These are phyloP conservation scores for Lentinus brumalis DNA, from an alignment of 768 basidiomycete species.

Conservation along the genomic window DNA sequence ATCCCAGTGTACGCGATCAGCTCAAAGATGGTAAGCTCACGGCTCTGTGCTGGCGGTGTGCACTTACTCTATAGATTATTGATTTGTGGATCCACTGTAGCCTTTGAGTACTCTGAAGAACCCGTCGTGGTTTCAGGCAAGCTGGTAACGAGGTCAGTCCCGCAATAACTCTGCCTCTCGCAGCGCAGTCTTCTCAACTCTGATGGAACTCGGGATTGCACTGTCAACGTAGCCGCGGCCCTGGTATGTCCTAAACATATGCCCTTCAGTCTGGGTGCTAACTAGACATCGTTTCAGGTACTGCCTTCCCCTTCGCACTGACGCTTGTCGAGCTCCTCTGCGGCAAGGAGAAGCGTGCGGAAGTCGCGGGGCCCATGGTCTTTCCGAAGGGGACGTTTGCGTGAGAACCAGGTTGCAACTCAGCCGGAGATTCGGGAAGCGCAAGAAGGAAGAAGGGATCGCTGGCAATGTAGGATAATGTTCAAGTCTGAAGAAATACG, in stretches of 20 bases:
- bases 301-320: conserved; percentile 76
- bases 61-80: too few relatives aligned
- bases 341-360: conserved; percentile 60
- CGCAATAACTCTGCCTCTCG: too few relatives aligned
- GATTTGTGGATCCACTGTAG: conserved; percentile 36
- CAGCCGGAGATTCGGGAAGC: too few relatives aligned
- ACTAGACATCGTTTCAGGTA: conserved; percentile 45
- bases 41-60: not conserved
- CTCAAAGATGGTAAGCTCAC: conserved; percentile 53
- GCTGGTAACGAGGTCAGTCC: conserved; percentile 73
- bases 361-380: conserved; percentile 68
- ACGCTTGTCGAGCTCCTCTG: conserved; percentile 73
- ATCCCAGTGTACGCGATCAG: conserved; percentile 65
- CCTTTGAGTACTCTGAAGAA: conserved; percentile 73
- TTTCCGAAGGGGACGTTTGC: conserved; percentile 56
- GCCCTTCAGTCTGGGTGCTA: not conserved
- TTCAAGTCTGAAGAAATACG: too few relatives aligned
- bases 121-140: conserved; percentile 72
- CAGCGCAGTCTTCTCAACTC: not conserved
- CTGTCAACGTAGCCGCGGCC: conserved; percentile 60
- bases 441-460: too few relatives aligned
- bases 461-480: not conserved
- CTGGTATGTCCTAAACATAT: conserved; percentile 45
- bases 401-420: too few relatives aligned
- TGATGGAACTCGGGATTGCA: conserved; percentile 1